Conservation (phyloP, 208 protist species). For the Crithidia acanthocephali region DNA sequence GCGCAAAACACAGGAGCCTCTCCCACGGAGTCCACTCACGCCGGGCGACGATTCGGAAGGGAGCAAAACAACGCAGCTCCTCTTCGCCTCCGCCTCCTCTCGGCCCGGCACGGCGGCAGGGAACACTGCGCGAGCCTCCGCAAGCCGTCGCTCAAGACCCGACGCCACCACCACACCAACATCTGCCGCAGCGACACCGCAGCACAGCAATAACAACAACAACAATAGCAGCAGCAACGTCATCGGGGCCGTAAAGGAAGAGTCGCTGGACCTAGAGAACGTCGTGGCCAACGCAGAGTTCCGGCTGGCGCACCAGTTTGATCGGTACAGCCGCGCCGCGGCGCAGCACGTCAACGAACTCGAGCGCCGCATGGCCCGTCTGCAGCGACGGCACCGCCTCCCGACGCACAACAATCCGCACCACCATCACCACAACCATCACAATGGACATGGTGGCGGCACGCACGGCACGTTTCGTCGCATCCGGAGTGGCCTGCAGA, state of each 20-base stretch:
- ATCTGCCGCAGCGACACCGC: background rate
- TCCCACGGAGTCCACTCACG: background rate
- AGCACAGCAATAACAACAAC: background rate
- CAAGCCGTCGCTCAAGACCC: too few relatives aligned
- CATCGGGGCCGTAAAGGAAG: conserved; percentile 16
- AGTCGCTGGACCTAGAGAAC: conserved; percentile 65
- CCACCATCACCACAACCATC: background rate
- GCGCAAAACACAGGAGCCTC: background rate
- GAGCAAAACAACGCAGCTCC: background rate
- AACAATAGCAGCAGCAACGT: background rate
- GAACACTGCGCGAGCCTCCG: background rate
- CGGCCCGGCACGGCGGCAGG: background rate
- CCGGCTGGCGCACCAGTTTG: conserved; percentile 68
- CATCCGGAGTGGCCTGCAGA: background rate
- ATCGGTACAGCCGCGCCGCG: conserved; percentile 66
- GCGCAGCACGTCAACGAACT: conserved; percentile 59
- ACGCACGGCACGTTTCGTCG: conserved; percentile 1
- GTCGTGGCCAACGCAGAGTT: conserved; percentile 77
- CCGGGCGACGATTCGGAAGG: background rate
- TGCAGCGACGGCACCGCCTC: conserved; percentile 18
- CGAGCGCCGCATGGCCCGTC: conserved; percentile 42
- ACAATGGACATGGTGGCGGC: conserved; percentile 11
- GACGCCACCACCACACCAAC: background rate
- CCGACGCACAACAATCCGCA: background rate
- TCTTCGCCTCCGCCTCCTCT: background rate